Conservation (phyloP, 2,329 filamentous ascomycete genomes). For the Pyrenophora graminea region DNA sequence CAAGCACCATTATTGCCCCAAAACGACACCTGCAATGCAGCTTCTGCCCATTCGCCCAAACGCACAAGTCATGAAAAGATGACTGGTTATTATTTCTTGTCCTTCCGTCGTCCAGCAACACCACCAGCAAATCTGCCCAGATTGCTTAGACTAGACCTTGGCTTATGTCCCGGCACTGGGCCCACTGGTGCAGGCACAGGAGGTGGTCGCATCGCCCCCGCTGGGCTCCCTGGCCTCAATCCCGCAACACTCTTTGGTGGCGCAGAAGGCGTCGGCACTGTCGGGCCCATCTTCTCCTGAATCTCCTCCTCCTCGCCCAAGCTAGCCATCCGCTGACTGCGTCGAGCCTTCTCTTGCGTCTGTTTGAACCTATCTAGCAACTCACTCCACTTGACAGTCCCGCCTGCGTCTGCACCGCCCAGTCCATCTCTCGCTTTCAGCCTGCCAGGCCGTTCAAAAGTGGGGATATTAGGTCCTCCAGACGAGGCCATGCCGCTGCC, state of each 20-base stretch:
- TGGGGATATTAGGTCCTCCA: slow-evolving; percentile 34
- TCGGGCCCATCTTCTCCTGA: slow-evolving; percentile 35
- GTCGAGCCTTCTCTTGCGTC: slow-evolving; percentile 83
- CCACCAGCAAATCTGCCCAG: slow-evolving; percentile 52
- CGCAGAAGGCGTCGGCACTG: slow-evolving; percentile 29
- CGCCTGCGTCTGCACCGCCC: slow-evolving; percentile 62
- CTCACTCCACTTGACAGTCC: slow-evolving; percentile 86
- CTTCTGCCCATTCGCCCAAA: slow-evolving; percentile 9
- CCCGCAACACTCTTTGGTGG: slow-evolving; percentile 29
- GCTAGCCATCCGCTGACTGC: slow-evolving; percentile 63
- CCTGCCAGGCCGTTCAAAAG: slow-evolving; percentile 62
- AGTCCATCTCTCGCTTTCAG: slow-evolving; percentile 66
- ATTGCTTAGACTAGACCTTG: slow-evolving; percentile 50
- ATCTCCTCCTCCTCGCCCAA: slow-evolving; percentile 43
- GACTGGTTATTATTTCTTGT: slow-evolving; percentile 31
- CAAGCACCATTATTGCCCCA: background rate
- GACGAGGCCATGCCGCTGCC: slow-evolving; percentile 23
- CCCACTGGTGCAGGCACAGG: slow-evolving; percentile 22
- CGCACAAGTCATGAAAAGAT: slow-evolving; percentile 2
- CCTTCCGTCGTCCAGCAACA: slow-evolving; percentile 43
- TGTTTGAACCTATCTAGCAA: slow-evolving; percentile 91
- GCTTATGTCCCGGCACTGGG: slow-evolving; percentile 37
- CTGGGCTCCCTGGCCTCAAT: slow-evolving; percentile 29
- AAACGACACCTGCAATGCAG: slow-evolving; percentile 31
- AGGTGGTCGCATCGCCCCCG: slow-evolving; percentile 27